Evolutionary conservation across 31 red algal species (phyloP).

Genomic region (Asparagopsis taxiformis): DNA sequence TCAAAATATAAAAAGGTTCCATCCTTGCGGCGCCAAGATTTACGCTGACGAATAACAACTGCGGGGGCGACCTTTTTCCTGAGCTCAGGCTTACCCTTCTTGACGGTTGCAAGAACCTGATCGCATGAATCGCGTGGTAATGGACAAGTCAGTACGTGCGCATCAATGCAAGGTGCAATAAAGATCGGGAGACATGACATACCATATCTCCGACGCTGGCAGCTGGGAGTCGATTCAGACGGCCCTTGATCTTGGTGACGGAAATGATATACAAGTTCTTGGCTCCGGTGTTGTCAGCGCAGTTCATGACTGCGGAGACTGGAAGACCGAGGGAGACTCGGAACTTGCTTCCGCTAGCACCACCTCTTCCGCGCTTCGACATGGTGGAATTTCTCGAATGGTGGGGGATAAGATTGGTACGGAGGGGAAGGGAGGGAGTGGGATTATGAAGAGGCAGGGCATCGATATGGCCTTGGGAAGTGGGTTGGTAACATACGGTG

Average conservation of each 20-base stretch:
- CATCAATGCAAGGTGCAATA: no score
- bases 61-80: conserved; percentile 97
- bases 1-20: conserved; percentile 95
- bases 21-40: conserved; percentile 96
- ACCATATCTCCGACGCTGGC: conserved; percentile 95
- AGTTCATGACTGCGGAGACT: conserved; percentile 96
- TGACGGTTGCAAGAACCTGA: conserved; percentile 89
- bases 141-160: no score
- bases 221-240: conserved; percentile 93
- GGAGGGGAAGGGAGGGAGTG: conserved; percentile 2
- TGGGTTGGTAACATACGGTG: no score
- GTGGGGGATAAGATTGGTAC: conserved; percentile 1
- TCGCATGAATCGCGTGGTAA: not conserved
- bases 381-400: conserved; percentile 22
- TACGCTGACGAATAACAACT: conserved; percentile 95
- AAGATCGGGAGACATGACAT: conserved; percentile 14
- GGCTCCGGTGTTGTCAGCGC: conserved; percentile 99
- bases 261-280: conserved; percentile 99
- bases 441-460: not conserved
- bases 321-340: conserved; percentile 91
- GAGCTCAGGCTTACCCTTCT: conserved; percentile 99
- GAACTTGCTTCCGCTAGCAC: conserved; percentile 94
- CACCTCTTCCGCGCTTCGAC: conserved; percentile 91
- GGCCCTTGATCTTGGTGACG: conserved; percentile 89
- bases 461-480: not conserved